Conservation (phyloP, 148 eudicot genomes). For the Suaeda aralocaspica region DNA sequence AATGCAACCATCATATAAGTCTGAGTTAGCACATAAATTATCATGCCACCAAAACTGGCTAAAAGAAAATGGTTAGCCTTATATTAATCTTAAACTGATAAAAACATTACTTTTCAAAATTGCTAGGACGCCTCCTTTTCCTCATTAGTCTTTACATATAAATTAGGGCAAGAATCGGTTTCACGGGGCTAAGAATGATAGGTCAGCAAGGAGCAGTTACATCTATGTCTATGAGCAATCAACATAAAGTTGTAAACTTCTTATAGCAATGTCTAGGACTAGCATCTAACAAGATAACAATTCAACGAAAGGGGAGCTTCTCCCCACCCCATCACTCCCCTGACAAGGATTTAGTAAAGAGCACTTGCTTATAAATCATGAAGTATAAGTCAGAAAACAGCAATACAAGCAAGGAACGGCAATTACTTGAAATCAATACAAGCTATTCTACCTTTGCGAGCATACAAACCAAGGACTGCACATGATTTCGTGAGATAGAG, state of each 20-base stretch:
- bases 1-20: neutral
- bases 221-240: no score
- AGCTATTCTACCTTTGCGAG: constrained; percentile 45
- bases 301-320: no score
- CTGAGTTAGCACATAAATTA: neutral
- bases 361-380: neutral
- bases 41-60: neutral
- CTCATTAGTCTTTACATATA: no score
- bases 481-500: constrained; percentile 62
- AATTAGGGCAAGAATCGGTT: neutral
- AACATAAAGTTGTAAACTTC: no score
- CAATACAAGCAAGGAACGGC: neutral
- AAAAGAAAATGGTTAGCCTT: neutral
- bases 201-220: no score
- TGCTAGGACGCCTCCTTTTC: neutral
- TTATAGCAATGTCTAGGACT: no score
- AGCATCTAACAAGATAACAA: no score
- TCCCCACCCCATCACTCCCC: neutral
- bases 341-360: no score
- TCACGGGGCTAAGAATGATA: neutral
- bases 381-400: neutral
- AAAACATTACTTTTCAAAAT: neutral
- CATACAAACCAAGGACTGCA: constrained; percentile 55
- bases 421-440: neutral
- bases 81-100: neutral